Evolutionary conservation across 2,329 filamentous ascomycete genomes (phyloP), one percentile per base, ranked within the genome.

Genomic region (Fusarium staphyleae): DNA sequence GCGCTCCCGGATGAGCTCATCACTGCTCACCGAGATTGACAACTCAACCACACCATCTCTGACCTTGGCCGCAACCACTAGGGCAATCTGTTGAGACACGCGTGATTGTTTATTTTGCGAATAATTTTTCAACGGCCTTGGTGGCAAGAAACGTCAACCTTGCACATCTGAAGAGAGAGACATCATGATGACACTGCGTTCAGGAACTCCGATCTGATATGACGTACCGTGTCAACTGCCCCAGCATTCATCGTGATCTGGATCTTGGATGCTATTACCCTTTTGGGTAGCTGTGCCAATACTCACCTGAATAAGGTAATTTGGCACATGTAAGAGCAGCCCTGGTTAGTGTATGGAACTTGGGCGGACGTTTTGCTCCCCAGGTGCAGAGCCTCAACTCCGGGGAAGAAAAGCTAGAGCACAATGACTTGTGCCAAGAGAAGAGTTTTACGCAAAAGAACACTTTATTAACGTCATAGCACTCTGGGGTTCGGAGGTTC

Each of bases 291-390:
- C 24, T 30, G 19, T 18, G 9, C 36, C n/a, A n/a, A n/a, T 35
- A 24, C 29, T 39, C 24, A 52, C 40, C 16, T 35, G 24, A 16
- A 34, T 47, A 14, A 43, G 52, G 11, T 15, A 5, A 40, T 35
- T 47, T 52, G 43, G 22, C 15, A 29, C 22, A n/a, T 35, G 32
- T 16, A n/a, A 15, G 26, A 26, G 14, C 22, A 10, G n/a, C n/a
- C n/a, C n/a, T n/a, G n/a, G n/a, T n/a, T n/a, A n/a, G n/a, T n/a
- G n/a, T 29, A 33, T 42, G 16, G 14, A 13, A 18, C 5, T 13
- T 16, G 12, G 19, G 37, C 55, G 54, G 58, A 59, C 29, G 16
- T 46, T 61, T 62, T 62, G 35, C 58, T 61, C 58, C 54, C 28
- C 3, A 6, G 13, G 28, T 12, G 13, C 28, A 30, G 28, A 30